Evolutionary conservation across 2,329 filamentous ascomycete species (phyloP).

Genomic region (Amphichorda felina): DNA sequence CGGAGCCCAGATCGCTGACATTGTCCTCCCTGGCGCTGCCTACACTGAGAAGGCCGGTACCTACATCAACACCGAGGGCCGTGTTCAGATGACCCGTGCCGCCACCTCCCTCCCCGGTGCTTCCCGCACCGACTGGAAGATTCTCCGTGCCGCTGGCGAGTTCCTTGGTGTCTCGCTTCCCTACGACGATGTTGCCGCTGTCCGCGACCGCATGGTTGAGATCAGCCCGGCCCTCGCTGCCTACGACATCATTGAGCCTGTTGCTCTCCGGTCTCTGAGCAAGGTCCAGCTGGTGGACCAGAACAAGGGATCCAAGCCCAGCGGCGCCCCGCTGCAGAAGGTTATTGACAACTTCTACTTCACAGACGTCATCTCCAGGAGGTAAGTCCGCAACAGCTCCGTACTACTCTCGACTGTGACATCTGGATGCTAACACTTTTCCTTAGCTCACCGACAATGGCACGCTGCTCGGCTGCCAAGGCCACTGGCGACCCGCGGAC

Average conservation of each 20-base stretch:
- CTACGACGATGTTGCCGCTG: conserved; percentile 82
- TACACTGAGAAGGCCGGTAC: conserved; percentile 97
- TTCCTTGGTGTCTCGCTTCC: conserved; percentile 79
- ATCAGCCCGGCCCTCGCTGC: conserved; percentile 81
- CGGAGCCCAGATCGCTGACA: conserved; percentile 84
- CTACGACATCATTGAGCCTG: conserved; percentile 85
- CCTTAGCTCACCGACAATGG: conserved; percentile 92
- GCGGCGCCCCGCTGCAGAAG: conserved; percentile 64
- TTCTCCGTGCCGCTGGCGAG: conserved; percentile 84
- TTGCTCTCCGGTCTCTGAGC: conserved; percentile 61
- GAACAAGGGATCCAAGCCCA: conserved; percentile 77
- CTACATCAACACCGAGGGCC: conserved; percentile 95
- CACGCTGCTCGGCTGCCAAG: conserved; percentile 90
- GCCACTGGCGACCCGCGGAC: conserved; percentile 66
- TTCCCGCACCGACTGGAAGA: conserved; percentile 96
- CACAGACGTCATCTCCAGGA: conserved; percentile 92
- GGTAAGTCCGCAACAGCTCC: conserved; percentile 40
- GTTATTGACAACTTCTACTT: conserved; percentile 96
- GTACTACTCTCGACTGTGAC: conserved; percentile 7
- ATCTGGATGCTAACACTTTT: conserved; percentile 10
- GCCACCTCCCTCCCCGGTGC: conserved; percentile 84
- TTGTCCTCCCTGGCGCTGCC: conserved; percentile 85
- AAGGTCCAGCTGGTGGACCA: conserved; percentile 93
- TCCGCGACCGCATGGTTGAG: conserved; percentile 89
- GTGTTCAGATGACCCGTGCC: conserved; percentile 84